These are phyloP conservation scores for Parachaetomium inaequale DNA, from an alignment of 495 filamentous ascomycete species.

Conservation along the genomic window DNA sequence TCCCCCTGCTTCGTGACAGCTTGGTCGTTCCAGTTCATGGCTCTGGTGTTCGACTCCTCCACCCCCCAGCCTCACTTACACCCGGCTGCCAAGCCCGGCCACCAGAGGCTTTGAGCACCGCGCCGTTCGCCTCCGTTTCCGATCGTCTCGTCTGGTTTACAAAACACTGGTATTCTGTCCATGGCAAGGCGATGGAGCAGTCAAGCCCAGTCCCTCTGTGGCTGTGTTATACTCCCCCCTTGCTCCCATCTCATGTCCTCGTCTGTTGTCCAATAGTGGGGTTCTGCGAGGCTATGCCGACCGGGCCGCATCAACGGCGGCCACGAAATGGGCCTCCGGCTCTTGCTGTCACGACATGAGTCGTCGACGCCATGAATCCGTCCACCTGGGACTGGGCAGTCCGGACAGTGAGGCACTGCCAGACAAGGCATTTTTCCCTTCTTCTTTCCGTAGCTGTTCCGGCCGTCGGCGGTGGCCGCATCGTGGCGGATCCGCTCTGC, in stretches of 20 bases:
- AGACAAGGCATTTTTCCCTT: background rate
- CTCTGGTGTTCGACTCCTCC: background rate
- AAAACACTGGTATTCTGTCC: background rate
- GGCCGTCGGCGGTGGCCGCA: conserved; percentile 6
- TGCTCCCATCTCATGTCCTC: background rate
- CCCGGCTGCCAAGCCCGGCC: background rate
- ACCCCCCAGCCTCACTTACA: background rate
- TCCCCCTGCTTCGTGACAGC: background rate
- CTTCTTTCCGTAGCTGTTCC: background rate
- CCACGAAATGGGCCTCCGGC: background rate
- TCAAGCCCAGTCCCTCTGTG: background rate
- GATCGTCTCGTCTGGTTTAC: background rate
- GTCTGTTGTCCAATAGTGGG: background rate
- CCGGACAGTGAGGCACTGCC: conserved; percentile 2
- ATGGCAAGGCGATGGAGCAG: background rate
- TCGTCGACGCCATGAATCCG: background rate
- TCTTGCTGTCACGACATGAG: background rate
- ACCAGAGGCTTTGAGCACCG: too few species aligned
- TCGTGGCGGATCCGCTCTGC: conserved; percentile 2
- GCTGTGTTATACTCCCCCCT: background rate
- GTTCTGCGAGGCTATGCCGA: conserved; percentile 1
- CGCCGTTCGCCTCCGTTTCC: conserved; percentile 4
- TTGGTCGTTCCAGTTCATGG: background rate
- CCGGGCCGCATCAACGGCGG: conserved; percentile 2
- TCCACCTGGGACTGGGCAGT: background rate